Evolutionary conservation across 1,284 basidiomycete species (phyloP), one percentile per base, ranked within the genome.

Genomic region (Flammula alnicola): DNA sequence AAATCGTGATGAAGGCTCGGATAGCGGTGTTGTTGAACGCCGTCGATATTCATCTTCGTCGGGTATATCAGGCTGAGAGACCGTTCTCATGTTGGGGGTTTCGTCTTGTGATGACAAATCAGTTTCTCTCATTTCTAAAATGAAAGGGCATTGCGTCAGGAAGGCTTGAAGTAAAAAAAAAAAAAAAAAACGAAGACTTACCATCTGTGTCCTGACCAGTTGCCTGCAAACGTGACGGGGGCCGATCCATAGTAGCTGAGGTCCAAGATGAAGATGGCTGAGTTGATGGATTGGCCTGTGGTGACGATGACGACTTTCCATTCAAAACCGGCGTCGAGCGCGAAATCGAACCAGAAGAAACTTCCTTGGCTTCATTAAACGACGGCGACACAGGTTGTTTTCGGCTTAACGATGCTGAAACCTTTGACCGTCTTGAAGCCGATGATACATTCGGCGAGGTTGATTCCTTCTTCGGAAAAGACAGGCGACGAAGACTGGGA

Each of bases 41-140:
- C 12, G 22, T n/a, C n/a, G n/a, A n/a, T 27, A 31, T 14, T 11
- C n/a, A 4, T 31, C 29, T 16, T 35, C 47, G 11, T 40, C 27
- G 9, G 39, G 16, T 2, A 16, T 22, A 3, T 20, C 30, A 47
- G 37, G 37, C 27, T 35, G 33, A 41, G 36, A 25, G 17, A 31
- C 29, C 16, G 16, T 32, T 30, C 25, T 30, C 19, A 47, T 35
- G 29, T 62, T 52, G 40, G 55, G 52, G 25, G 52, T 54, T 16
- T 45, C 37, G 12, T 30, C 43, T 27, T 44, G 38, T 4, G 56
- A 51, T n/a, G 54, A 53, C 14, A 53, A 53, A 33, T 57, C 53
- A 4, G 53, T 55, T 30, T 55, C 49, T 44, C 40, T 47, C 22
- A 55, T 30, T 16, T 52, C 56, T 58, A 43, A 31, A 50, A 26